Evolutionary conservation across 257 asterid species (phyloP).

Genomic region (Ophiorrhiza pumila): DNA sequence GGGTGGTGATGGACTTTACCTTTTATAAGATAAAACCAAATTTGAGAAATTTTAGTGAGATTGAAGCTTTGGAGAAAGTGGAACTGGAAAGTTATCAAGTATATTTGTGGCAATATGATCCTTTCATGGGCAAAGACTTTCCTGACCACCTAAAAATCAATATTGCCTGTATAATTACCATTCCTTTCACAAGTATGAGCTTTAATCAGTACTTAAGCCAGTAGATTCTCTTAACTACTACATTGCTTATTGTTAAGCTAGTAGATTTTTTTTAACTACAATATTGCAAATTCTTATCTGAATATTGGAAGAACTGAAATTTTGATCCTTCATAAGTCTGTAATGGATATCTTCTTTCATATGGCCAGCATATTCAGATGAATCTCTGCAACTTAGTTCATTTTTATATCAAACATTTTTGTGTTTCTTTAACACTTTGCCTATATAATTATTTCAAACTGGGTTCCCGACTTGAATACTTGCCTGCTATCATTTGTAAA

Average conservation of each 20-base stretch:
- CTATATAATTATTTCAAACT: background rate
- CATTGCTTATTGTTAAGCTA: background rate
- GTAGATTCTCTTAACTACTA: background rate
- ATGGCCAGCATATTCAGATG: background rate
- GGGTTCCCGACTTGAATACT: background rate
- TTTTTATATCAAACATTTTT: background rate
- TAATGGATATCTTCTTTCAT: background rate
- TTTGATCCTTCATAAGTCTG: background rate
- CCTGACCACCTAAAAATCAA: background rate
- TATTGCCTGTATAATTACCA: background rate
- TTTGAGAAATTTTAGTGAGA: background rate
- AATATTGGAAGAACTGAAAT: background rate
- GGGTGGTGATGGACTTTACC: background rate
- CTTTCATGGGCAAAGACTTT: background rate
- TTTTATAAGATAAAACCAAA: background rate
- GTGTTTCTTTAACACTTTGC: background rate
- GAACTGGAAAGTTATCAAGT: background rate
- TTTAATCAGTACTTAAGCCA: background rate
- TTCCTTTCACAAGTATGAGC: background rate
- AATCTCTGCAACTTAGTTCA: background rate
- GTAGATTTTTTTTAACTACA: background rate
- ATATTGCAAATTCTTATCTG: background rate
- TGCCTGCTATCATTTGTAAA: background rate
- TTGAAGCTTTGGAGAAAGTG: background rate
- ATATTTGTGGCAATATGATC: background rate